Conservation (phyloP, 208 protist genomes). For the Leishmania mexicana region DNA sequence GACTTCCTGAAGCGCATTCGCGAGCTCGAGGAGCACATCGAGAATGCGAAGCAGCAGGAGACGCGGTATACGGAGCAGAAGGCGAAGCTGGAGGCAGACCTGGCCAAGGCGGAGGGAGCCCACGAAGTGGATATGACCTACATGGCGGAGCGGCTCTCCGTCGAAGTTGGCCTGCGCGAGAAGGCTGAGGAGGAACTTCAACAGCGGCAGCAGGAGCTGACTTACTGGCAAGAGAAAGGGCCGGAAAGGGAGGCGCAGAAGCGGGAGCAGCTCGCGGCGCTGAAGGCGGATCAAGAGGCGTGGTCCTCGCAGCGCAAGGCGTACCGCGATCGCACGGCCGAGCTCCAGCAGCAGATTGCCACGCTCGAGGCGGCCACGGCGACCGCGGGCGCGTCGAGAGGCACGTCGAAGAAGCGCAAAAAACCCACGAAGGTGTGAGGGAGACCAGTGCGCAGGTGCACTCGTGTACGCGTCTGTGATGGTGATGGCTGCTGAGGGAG, state of each 20-base stretch:
- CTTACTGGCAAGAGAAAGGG: conserved; percentile 59
- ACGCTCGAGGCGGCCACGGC: conserved; percentile 42
- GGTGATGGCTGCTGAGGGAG: background rate
- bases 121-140: conserved; percentile 58
- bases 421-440: conserved; percentile 13
- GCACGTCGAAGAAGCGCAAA: conserved; percentile 27
- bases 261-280: conserved; percentile 40
- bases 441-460: background rate
- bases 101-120: conserved; percentile 43
- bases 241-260: conserved; percentile 53
- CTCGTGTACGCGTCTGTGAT: background rate
- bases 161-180: conserved; percentile 54
- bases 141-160: conserved; percentile 49
- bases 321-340: conserved; percentile 51
- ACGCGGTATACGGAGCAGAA: conserved; percentile 55
- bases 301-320: conserved; percentile 68
- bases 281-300: conserved; percentile 59
- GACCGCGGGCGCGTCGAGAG: background rate
- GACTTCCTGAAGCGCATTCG: conserved; percentile 65
- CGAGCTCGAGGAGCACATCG: conserved; percentile 71
- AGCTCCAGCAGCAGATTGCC: conserved; percentile 43
- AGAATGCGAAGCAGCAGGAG: conserved; percentile 65
- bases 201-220: conserved; percentile 50
- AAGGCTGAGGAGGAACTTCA: conserved; percentile 66
- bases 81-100: conserved; percentile 53